Percentiles rank a stretch among this genome's conserved stretches.
These are phyloP conservation scores for Candida sp. DNA, from an alignment of 1,139 yeast genomes.

Conservation along the genomic window DNA sequence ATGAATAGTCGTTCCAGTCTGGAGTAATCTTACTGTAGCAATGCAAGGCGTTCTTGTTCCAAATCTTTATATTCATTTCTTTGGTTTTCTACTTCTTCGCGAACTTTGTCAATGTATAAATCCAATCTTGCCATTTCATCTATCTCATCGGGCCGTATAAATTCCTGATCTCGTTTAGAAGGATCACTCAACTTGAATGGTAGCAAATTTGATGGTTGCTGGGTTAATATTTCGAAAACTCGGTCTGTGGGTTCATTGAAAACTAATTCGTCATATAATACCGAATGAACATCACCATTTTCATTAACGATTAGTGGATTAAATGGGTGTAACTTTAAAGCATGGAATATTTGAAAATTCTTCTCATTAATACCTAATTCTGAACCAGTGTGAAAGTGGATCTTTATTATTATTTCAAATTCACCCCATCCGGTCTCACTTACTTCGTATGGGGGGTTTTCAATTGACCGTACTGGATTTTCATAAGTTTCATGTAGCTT, in stretches of 20 bases:
- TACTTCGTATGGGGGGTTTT: conserved; percentile 88
- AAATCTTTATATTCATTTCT: conserved; percentile 48
- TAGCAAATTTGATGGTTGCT: conserved; percentile 69
- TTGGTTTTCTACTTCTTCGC: conserved; percentile 52
- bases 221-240: conserved; percentile 74
- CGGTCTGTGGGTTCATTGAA: conserved; percentile 95
- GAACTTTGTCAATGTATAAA: conserved; percentile 61
- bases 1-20: too few relatives aligned
- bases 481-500: conserved; percentile 94
- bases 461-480: conserved; percentile 79
- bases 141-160: conserved; percentile 50
- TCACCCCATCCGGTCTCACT: conserved; percentile 99
- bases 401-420: conserved; percentile 85
- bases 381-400: conserved; percentile 81
- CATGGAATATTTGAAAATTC: conserved; percentile 83
- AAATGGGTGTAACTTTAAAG: conserved; percentile 88
- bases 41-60: conserved; percentile 45
- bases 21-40: conserved; percentile 24
- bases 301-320: conserved; percentile 41
- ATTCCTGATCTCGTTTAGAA: conserved; percentile 41
- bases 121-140: conserved; percentile 79
- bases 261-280: conserved; percentile 85
- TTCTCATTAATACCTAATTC: conserved; percentile 69
- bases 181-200: conserved; percentile 56
- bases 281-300: conserved; percentile 56